Evolutionary conservation across 2,329 filamentous ascomycete genomes (phyloP).

Genomic region (Pseudonectria buxi): DNA sequence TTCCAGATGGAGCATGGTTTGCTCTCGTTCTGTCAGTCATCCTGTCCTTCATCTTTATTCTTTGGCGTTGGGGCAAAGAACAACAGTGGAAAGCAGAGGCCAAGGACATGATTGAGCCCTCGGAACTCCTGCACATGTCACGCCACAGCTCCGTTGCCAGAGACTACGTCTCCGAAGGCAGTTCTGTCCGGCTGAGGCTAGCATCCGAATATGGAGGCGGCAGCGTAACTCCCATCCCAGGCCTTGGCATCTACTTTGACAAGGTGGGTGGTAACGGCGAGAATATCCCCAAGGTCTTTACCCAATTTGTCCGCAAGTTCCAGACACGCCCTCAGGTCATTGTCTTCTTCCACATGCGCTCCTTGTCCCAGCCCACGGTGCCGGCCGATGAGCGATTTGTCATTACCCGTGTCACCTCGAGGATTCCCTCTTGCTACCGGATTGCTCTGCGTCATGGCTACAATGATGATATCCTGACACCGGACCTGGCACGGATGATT

Average conservation of each 20-base stretch:
- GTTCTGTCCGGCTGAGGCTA: constrained; percentile 21
- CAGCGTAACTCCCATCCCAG: constrained; percentile 42
- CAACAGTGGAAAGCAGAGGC: constrained; percentile 67
- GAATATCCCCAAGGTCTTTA: constrained; percentile 40
- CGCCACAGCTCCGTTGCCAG: constrained; percentile 18
- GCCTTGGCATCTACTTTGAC: constrained; percentile 70
- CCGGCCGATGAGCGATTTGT: constrained; percentile 41
- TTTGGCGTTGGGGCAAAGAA: constrained; percentile 77
- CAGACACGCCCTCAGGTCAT: constrained; percentile 58
- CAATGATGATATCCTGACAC: constrained; percentile 62
- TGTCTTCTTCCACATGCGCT: constrained; percentile 69
- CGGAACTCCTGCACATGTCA: constrained; percentile 27
- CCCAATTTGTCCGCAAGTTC: constrained; percentile 67
- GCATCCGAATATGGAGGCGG: constrained; percentile 36
- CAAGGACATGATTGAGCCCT: constrained; percentile 48
- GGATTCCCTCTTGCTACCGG: constrained; percentile 58
- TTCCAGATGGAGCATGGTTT: constrained; percentile 73
- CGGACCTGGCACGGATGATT: constrained; percentile 49
- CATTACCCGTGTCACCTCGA: constrained; percentile 32
- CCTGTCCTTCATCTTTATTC: constrained; percentile 58
- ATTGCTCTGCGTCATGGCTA: constrained; percentile 66
- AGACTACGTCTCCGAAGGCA: constrained; percentile 8
- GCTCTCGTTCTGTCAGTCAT: constrained; percentile 59
- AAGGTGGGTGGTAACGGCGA: constrained; percentile 62
- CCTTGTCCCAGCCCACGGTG: constrained; percentile 52